A percentile compares a stretch with the other conserved stretches of the same genome.
phyloP scores from a whole-genome alignment of 148 eudicot genomes.

The Rhododendron ovatum region DNA sequence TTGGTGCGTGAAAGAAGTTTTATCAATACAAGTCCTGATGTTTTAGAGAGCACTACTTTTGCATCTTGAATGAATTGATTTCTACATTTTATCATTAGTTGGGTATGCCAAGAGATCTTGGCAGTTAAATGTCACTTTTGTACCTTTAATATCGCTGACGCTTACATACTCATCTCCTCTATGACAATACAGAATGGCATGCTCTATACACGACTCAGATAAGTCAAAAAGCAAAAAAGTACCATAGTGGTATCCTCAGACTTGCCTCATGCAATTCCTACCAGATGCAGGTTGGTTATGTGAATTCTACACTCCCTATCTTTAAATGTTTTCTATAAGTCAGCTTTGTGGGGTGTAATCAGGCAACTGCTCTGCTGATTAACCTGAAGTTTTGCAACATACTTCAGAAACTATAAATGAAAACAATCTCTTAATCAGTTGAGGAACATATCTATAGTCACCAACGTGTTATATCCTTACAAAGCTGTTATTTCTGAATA shows the following conservation, averaged over 20 bases:
- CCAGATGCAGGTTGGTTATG: slow-evolving; percentile 51
- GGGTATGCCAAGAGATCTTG: neutral
- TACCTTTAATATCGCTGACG: neutral
- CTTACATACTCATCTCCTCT: slow-evolving; percentile 4
- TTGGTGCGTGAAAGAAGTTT: neutral
- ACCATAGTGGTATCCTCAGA: slow-evolving; percentile 58
- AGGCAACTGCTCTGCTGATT: neutral
- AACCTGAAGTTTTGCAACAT: neutral
- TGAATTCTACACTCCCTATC: neutral
- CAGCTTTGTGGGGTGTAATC: neutral
- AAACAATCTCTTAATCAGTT: neutral
- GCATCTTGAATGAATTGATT: neutral
- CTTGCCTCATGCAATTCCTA: slow-evolving; percentile 42
- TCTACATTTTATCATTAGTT: neutral
- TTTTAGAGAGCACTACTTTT: neutral
- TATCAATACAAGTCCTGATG: neutral
- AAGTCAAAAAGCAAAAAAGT: slow-evolving; percentile 66
- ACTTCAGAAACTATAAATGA: neutral
- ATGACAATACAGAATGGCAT: slow-evolving; percentile 51
- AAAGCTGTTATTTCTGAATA: neutral
- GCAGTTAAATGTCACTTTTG: neutral
- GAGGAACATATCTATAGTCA: too few species aligned
- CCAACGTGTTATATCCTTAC: neutral
- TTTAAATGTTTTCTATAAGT: neutral
- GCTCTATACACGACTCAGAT: slow-evolving; percentile 59